These are phyloP conservation scores for Colletotrichum sp. DNA, from an alignment of 2,329 filamentous ascomycete species.

Conservation along the genomic window DNA sequence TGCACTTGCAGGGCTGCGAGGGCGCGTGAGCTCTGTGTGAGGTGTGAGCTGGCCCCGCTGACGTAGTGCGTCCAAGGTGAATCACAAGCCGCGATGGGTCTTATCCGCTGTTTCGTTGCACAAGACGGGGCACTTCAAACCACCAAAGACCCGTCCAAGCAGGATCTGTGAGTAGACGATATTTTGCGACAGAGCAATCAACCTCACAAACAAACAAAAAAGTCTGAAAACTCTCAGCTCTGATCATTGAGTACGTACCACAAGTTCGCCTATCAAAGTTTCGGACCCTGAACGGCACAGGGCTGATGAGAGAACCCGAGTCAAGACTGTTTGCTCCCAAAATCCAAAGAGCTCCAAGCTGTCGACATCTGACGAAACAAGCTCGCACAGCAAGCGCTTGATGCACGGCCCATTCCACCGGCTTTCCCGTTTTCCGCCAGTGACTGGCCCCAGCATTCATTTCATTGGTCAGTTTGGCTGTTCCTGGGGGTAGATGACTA, in stretches of 20 bases:
- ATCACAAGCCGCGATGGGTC: neutral
- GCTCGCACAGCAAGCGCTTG: neutral
- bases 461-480: neutral
- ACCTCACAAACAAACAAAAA: neutral
- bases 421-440: neutral
- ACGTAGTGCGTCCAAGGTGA: constrained; percentile 1
- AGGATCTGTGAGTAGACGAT: neutral
- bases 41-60: constrained; percentile 8
- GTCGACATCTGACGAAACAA: constrained; percentile 11
- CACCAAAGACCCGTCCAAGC: neutral
- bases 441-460: neutral
- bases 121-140: neutral
- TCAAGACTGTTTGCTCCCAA: neutral
- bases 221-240: neutral
- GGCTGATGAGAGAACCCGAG: neutral
- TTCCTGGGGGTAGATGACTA: neutral
- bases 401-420: neutral
- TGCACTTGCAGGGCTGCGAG: neutral
- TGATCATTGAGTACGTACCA: neutral
- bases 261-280: neutral
- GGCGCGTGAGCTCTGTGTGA: neutral
- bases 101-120: neutral
- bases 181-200: neutral
- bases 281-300: neutral
- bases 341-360: neutral